Percentiles rank a stretch among this genome's conserved stretches.
Conservation (phyloP, 2,329 filamentous ascomycete species). For the Nothomitra cinnamomea region DNA sequence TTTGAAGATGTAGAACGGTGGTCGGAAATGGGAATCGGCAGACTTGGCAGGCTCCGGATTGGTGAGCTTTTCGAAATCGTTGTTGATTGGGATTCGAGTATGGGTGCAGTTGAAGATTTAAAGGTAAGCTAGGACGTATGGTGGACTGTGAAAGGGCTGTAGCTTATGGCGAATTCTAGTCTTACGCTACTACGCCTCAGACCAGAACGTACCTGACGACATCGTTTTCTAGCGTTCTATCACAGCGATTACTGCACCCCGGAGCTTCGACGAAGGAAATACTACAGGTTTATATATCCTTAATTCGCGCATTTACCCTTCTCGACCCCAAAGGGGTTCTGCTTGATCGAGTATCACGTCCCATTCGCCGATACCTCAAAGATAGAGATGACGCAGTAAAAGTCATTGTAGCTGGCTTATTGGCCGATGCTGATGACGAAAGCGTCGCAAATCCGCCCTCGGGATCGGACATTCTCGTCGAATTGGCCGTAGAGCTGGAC, state of each 20-base stretch:
- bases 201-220: slow-evolving; percentile 54
- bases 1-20: slow-evolving; percentile 41
- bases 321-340: slow-evolving; percentile 65
- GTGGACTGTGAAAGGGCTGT: not conserved
- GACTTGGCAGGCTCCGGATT: slow-evolving; percentile 52
- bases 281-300: slow-evolving; percentile 58
- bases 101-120: slow-evolving; percentile 57
- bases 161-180: slow-evolving; percentile 20
- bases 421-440: slow-evolving; percentile 34
- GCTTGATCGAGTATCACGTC: slow-evolving; percentile 54
- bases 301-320: slow-evolving; percentile 60
- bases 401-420: slow-evolving; percentile 57
- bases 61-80: slow-evolving; percentile 66
- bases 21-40: slow-evolving; percentile 51
- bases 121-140: slow-evolving; percentile 20
- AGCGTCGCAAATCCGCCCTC: slow-evolving; percentile 20
- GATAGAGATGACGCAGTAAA: slow-evolving; percentile 62
- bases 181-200: slow-evolving; percentile 50
- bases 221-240: slow-evolving; percentile 48
- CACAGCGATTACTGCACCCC: slow-evolving; percentile 52
- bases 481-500: slow-evolving; percentile 49
- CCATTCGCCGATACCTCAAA: slow-evolving; percentile 59
- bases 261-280: slow-evolving; percentile 63
- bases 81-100: slow-evolving; percentile 53
- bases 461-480: slow-evolving; percentile 37